A percentile compares a stretch with the other conserved stretches of the same genome.
Evolutionary conservation across 495 filamentous ascomycete species (phyloP).

Genomic region (Aspergillus homomorphus): DNA sequence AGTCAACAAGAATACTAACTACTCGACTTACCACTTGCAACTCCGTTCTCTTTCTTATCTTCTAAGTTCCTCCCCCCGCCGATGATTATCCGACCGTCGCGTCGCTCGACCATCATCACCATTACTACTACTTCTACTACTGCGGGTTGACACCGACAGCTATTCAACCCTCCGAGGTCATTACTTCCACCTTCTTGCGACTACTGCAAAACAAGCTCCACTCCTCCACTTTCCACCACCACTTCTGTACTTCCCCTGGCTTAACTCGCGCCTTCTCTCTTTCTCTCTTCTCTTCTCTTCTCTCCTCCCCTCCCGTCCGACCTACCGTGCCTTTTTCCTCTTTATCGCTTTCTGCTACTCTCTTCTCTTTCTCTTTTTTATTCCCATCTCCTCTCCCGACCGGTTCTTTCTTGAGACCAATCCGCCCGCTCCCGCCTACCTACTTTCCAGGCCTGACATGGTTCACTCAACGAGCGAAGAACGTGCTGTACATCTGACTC

Average conservation of each 20-base stretch:
- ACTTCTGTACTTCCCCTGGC: background rate
- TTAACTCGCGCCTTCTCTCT: background rate
- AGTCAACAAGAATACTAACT: no score
- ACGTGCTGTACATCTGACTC: constrained; percentile 47
- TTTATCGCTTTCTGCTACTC: constrained; percentile 1
- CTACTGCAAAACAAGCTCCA: constrained; percentile 6
- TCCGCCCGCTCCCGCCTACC: constrained; percentile 15
- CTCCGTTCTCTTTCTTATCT: background rate
- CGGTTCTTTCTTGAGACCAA: constrained; percentile 11
- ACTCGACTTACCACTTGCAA: no score
- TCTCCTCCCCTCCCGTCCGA: constrained; percentile 10
- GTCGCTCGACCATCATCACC: background rate
- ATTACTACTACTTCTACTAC: background rate
- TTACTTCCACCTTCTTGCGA: background rate
- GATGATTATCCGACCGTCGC: background rate
- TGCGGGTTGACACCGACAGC: background rate
- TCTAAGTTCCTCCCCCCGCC: background rate
- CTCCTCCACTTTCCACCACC: background rate
- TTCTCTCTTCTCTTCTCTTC: constrained; percentile 5
- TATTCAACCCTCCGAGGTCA: constrained; percentile 3
- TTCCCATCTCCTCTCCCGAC: background rate
- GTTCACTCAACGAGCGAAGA: constrained; percentile 46
- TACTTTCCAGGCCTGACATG: constrained; percentile 42
- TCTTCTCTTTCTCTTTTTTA: constrained; percentile 20
- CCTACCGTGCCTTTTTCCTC: constrained; percentile 8